These are phyloP conservation scores for Fusarium dlaminii DNA, from an alignment of 2,329 filamentous ascomycete species.

Conservation along the genomic window DNA sequence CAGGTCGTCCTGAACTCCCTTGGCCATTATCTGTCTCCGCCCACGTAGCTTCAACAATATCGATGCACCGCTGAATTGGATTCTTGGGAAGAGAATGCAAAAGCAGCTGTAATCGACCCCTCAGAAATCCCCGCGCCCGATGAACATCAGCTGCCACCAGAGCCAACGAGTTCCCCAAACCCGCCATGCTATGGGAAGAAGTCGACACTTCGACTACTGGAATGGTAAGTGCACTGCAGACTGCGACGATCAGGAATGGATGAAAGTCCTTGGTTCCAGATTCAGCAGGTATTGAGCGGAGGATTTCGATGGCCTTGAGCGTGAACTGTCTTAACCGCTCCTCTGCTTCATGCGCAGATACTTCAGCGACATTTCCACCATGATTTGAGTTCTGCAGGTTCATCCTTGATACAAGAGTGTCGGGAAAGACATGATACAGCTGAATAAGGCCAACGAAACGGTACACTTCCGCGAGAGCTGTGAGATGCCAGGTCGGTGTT, in stretches of 20 bases:
- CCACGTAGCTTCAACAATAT: neutral
- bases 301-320: neutral
- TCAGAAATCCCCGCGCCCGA: neutral
- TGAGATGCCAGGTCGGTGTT: neutral
- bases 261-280: neutral
- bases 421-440: neutral
- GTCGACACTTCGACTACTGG: rapidly evolving
- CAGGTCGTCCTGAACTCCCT: neutral
- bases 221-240: neutral
- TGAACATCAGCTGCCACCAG: neutral
- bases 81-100: neutral
- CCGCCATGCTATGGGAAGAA: neutral
- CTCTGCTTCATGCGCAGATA: neutral
- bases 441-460: neutral
- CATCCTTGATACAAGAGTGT: neutral
- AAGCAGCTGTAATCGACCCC: neutral
- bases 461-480: rapidly evolving
- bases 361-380: rapidly evolving
- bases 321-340: neutral
- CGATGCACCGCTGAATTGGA: neutral
- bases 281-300: neutral
- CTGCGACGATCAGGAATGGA: neutral
- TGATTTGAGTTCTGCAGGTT: rapidly evolving
- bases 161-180: neutral
- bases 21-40: rapidly evolving